Percentiles rank a stretch among this genome's conserved stretches.
These are phyloP conservation scores for Shiraia sp. DNA, from an alignment of 2,329 filamentous ascomycete species.

Conservation along the genomic window DNA sequence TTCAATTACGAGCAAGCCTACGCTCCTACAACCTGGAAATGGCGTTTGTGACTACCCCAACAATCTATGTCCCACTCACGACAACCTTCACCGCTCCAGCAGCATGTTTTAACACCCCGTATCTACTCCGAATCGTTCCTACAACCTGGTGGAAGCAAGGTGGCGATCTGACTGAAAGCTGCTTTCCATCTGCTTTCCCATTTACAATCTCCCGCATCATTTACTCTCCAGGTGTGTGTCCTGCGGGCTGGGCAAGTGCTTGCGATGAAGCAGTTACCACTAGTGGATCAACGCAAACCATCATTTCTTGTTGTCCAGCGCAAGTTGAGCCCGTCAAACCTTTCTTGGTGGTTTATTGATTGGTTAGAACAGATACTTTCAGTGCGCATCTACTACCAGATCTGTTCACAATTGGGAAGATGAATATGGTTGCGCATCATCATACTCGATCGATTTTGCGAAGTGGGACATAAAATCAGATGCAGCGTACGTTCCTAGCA, in stretches of 20 bases:
- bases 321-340: too few relatives aligned
- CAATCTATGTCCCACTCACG: constrained; percentile 3
- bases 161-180: not conserved
- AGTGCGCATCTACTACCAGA: constrained; percentile 1
- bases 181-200: constrained; percentile 3
- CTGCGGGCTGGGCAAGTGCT: constrained; percentile 4
- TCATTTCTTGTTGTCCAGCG: constrained; percentile 3
- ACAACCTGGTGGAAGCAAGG: constrained; percentile 3
- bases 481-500: constrained; percentile 1
- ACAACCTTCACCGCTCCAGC: constrained; percentile 6
- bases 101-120: constrained; percentile 2
- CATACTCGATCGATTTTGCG: not conserved
- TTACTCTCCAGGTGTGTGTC: constrained; percentile 7
- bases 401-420: constrained; percentile 3
- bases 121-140: not conserved
- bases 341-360: too few relatives aligned
- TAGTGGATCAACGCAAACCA: not conserved
- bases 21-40: too few relatives aligned
- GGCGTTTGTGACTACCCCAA: too few relatives aligned
- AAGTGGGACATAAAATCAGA: not conserved
- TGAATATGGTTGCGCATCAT: constrained; percentile 1
- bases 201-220: constrained; percentile 1
- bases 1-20: too few relatives aligned
- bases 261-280: not conserved
- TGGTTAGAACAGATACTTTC: not conserved